phyloP scores from a whole-genome alignment of 805 yeast genomes.

The Starmerella lactis-condensi region DNA sequence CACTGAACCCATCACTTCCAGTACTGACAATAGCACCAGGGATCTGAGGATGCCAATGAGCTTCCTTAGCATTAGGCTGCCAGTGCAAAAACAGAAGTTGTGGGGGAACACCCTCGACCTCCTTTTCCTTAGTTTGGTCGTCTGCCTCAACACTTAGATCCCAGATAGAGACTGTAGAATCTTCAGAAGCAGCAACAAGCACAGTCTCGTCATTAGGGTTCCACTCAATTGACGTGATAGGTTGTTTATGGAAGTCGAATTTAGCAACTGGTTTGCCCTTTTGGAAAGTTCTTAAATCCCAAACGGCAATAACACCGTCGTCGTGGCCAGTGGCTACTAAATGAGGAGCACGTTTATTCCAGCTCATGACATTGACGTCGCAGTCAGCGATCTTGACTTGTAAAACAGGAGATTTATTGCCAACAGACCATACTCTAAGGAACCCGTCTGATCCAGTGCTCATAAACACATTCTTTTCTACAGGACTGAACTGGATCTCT shows the following conservation, averaged over 20 bases:
- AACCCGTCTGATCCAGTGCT: conserved; percentile 83
- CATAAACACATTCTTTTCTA: conserved; percentile 89
- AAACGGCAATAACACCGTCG: conserved; percentile 92
- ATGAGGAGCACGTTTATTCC: conserved; percentile 79
- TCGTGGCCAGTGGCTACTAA: conserved; percentile 91
- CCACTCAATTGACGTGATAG: conserved; percentile 83
- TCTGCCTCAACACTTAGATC: conserved; percentile 97
- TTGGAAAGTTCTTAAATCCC: conserved; percentile 84
- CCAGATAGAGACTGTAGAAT: conserved; percentile 93
- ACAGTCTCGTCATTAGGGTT: conserved; percentile 92
- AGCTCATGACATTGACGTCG: conserved; percentile 87
- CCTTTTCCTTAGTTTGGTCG: no score
- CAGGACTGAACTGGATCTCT: conserved; percentile 90
- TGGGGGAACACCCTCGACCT: conserved; percentile 83
- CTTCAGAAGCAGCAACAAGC: conserved; percentile 89
- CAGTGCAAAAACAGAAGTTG: conserved; percentile 92
- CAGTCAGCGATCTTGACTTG: conserved; percentile 60
- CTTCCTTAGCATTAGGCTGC: conserved; percentile 96
- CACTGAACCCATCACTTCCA: conserved; percentile 83
- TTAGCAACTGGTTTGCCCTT: conserved; percentile 69
- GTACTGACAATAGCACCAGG: conserved; percentile 92
- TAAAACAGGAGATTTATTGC: conserved; percentile 80
- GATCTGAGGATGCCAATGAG: conserved; percentile 91
- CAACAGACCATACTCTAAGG: conserved; percentile 89
- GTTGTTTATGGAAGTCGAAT: conserved; percentile 84